Evolutionary conservation across 2,329 filamentous ascomycete genomes (phyloP).

Genomic region (Harringtonia aguacate): DNA sequence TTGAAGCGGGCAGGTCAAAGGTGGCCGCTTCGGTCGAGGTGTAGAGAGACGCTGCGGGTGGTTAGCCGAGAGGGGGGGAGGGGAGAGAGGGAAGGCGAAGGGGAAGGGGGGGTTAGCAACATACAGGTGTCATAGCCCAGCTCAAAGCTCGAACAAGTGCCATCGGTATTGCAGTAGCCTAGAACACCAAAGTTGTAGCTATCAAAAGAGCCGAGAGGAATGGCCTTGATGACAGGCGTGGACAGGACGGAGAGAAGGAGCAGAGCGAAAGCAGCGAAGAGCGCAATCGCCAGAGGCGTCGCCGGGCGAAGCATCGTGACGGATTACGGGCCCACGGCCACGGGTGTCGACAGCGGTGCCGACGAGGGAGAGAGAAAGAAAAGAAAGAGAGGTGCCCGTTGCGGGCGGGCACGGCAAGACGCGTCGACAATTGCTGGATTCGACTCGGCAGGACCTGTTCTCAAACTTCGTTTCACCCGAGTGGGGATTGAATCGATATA

Average conservation of each 20-base stretch:
- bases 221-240: constrained; percentile 74
- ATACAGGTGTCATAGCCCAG: constrained; percentile 81
- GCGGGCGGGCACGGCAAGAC: constrained; percentile 1
- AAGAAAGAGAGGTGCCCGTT: neutral
- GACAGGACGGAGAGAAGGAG: constrained; percentile 83
- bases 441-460: too few relatives aligned
- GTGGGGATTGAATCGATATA: too few relatives aligned
- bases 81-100: neutral
- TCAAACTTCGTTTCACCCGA: too few relatives aligned
- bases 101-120: constrained; percentile 19
- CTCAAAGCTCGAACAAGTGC: constrained; percentile 58
- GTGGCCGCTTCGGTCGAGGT: constrained; percentile 17
- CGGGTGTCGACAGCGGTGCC: neutral
- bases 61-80: constrained; percentile 5
- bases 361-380: neutral
- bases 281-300: constrained; percentile 78
- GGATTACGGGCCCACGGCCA: neutral
- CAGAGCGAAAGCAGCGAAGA: constrained; percentile 75
- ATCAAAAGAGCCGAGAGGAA: constrained; percentile 69
- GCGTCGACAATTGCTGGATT: neutral
- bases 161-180: constrained; percentile 62
- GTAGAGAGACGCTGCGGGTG: constrained; percentile 4
- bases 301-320: constrained; percentile 76
- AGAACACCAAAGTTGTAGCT: constrained; percentile 84
- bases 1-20: constrained; percentile 46